Base-by-base conservation (phyloP, 805 yeast genomes). In the Komagataella pastoris region DNA sequence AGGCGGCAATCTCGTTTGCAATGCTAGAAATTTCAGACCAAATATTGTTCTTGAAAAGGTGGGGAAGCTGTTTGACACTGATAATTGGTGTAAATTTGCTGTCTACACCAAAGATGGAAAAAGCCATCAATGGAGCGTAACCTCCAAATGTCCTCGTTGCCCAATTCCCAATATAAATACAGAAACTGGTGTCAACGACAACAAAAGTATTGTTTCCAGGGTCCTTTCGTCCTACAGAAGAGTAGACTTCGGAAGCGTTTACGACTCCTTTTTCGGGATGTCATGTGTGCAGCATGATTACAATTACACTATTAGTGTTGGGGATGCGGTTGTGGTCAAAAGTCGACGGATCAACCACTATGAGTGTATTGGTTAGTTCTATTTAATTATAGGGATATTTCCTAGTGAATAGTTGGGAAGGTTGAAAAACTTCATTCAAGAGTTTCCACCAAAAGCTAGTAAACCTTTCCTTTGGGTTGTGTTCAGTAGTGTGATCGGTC, bases 81-180 rank as follows among this genome's bases (percentile, higher is more conserved):
- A 65, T 49, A 47, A 53, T n/a, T 64, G 63, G 57, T 52, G 52
- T 45, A 51, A 53, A 24, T 61, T 64, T 51, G 58, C 58, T 18
- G 54, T 62, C 10, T 47, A 59, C 2, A 46, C 40, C 12, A 36
- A 23, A 12, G 45, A 47, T 7, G 52, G 49, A 8, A 48, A 53
- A 12, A 52, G 58, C 44, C 54, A 53, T 40, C 46, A 47, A 12
- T 62, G 63, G 54, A 54, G 55, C 1, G 58, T 60, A 0, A 54
- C 62, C 12, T 54, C 59, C 50, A 64, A 62, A 51, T 64, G 68
- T 51, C 53, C 61, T 3, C 54, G 68, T 46, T 64, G 69, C 43
- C 44, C 59, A 2, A 52, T 62, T 47, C 67, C 66, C 5, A 65
- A 64, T 48, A 57, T 65, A 17, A 54, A 58, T 46, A 17, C 53